These are phyloP conservation scores for Lentithecium fluviatile DNA, from an alignment of 495 filamentous ascomycete genomes.

Conservation along the genomic window DNA sequence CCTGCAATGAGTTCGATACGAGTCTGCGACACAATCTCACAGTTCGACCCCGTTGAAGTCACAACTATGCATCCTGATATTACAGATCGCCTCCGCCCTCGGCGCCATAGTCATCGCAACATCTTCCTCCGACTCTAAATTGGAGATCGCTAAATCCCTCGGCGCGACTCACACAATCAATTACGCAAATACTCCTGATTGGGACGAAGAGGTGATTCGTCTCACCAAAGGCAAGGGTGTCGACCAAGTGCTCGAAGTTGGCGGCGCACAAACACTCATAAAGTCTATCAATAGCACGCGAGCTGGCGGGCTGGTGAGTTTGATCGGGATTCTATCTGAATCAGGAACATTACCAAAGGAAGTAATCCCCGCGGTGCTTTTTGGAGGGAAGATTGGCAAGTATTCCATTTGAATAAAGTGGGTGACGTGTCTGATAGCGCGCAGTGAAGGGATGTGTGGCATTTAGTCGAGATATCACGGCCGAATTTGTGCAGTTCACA, in stretches of 20 bases:
- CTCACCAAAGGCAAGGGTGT: slow-evolving; percentile 41
- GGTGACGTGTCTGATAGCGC: not conserved
- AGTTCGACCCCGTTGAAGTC: too few species aligned
- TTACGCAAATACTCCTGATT: slow-evolving; percentile 40
- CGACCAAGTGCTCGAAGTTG: slow-evolving; percentile 28
- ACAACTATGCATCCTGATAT: too few species aligned
- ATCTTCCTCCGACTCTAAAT: slow-evolving; percentile 39
- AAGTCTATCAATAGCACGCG: slow-evolving; percentile 8
- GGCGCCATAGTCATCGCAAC: slow-evolving; percentile 42
- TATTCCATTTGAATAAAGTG: not conserved
- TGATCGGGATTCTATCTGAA: slow-evolving; percentile 15
- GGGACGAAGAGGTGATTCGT: slow-evolving; percentile 38
- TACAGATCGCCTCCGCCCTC: slow-evolving; percentile 35
- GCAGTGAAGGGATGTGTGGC: slow-evolving; percentile 9
- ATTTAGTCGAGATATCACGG: slow-evolving; percentile 5
- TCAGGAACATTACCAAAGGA: not conserved
- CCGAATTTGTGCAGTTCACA: slow-evolving; percentile 7
- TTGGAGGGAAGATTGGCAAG: slow-evolving; percentile 17
- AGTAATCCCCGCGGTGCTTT: slow-evolving; percentile 1
- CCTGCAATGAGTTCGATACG: too few species aligned
- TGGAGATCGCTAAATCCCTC: slow-evolving; percentile 32
- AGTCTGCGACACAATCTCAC: too few species aligned
- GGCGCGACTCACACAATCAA: slow-evolving; percentile 38
- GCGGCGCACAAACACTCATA: slow-evolving; percentile 13
- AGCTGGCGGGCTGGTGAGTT: slow-evolving; percentile 8